Base-by-base conservation (phyloP, 495 filamentous ascomycete species). In the Annulohypoxylon maeteangense region DNA sequence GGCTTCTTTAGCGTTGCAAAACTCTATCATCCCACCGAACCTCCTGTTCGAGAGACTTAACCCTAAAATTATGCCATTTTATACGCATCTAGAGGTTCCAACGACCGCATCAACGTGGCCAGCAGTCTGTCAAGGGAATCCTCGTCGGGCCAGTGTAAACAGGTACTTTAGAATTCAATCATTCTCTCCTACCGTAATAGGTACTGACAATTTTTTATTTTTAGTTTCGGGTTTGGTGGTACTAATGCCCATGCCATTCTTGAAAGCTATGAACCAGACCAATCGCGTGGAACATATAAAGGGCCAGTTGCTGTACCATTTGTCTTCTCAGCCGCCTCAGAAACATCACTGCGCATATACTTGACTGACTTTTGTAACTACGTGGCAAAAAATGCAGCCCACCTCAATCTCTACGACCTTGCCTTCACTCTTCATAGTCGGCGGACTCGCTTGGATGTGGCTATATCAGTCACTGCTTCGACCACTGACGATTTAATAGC, bases 31-130 rank as follows among this genome's bases (percentile, higher is more conserved):
- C 29, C 75, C 76, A 1, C 79, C 81, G 2, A 81, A 80, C 42
- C 58, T 84, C 6, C 74, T 76, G 8, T 81, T 89, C 58, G 74
- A 83, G 1, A 76, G 76, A 0, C 67, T 83, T 1, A 90, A 86
- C 78, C 85, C 40, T 38, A 48, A 5, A 74, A 76, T 69, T 14
- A 60, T n/a, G 7, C 75, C 34, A 12, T 57, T 71, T 4, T 65
- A 80, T 55, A 76, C 76, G 62, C 74, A 80, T 61, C 67, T 84
- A 36, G 25, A 54, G 0, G 65, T 82, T 3, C 66, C 74, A 0
- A 77, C 68, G 0, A 22, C 23, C 1, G 63, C 72, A 58, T 38
- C 14, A 6, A 68, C 77, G 2, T 55, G 51, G 51, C 51, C 51
- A 1, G 5, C 14, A 6, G 23, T 51, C 2, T 1, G 2, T 1